Base-by-base conservation (phyloP, 257 asterid genomes). In the Ilex asprella region DNA sequence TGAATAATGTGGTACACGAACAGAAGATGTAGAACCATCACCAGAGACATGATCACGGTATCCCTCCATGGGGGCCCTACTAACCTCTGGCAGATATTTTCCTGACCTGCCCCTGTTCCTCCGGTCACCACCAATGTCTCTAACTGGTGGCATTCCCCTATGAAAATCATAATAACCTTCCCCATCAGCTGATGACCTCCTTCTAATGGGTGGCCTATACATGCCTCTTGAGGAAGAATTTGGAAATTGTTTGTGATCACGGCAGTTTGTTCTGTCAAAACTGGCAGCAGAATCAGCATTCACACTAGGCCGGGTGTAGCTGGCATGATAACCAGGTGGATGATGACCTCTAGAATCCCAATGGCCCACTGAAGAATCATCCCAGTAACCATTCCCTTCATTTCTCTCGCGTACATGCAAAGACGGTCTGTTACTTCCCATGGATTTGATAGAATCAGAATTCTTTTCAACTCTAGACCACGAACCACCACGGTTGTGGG, bases 261-360 rank as follows among this genome's bases (percentile, higher is more conserved):
- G 75, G 49, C 67, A 76, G 68, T 69, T 79, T 52, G 62, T 60
- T 29, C 83, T 73, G 60, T 69, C 77, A 70, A 78, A 70, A 78
- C 78, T 79, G 57, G 70, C 86, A 12, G 66, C 58, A 7, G 75
- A 59, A 60, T 79, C 73, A 21, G 72, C 65, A 27, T 35, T 65
- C 16, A 73, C 72, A 64, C 53, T 76, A 43, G 89, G 80, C 72
- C 91, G 70, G 69, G 73, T 49, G 66, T 60, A 66, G 43, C 60
- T 63, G 39, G 70, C 83, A 56, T 76, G 77, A 78, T 76, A 73
- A 58, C 51, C 67, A 63, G 84, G 69, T 16, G 76, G 54, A 65
- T 65, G 71, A 32, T 77, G 84, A 67, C 70, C 59, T 78, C 80
- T 88, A 1, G 90, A 66, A 64, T 71, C 80, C 95, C 83, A 79